Evolutionary conservation across 176 grass and related monocot species (phyloP).

Genomic region (Paspalum vaginatum): DNA sequence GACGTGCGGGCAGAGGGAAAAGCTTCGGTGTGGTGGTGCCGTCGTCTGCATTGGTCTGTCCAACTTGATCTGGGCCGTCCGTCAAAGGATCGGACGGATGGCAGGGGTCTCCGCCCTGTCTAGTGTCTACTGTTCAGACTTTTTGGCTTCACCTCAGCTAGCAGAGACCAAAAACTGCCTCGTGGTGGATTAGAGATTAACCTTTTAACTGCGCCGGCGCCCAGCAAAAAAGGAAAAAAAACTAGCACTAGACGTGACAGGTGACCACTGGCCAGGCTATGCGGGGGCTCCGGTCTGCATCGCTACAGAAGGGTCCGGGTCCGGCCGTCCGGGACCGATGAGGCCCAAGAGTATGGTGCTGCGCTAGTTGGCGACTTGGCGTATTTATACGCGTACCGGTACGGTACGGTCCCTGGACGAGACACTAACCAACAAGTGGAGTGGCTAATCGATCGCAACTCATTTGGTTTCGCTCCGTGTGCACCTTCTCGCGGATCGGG

Average conservation of each 20-base stretch:
- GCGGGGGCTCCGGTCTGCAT: neutral
- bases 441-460: neutral
- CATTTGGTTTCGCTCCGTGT: neutral
- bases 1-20: neutral
- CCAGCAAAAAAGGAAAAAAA: neutral
- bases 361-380: slow-evolving; percentile 14
- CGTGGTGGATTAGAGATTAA: too few species aligned
- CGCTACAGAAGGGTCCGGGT: neutral
- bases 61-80: neutral
- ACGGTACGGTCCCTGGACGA: neutral
- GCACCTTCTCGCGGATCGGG: too few species aligned
- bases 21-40: neutral
- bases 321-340: slow-evolving; percentile 10
- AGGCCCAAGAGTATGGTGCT: neutral
- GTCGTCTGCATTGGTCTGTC: neutral
- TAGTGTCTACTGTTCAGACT: neutral
- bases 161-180: too few species aligned
- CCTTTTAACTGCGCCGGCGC: too few species aligned
- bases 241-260: too few species aligned
- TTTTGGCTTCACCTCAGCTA: neutral
- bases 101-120: neutral
- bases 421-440: neutral
- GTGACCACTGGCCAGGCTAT: too few species aligned
- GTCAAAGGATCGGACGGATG: neutral
- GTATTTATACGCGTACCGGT: neutral